Evolutionary conservation across 2,329 filamentous ascomycete species (phyloP).

Genomic region (Colletotrichum shisoi): DNA sequence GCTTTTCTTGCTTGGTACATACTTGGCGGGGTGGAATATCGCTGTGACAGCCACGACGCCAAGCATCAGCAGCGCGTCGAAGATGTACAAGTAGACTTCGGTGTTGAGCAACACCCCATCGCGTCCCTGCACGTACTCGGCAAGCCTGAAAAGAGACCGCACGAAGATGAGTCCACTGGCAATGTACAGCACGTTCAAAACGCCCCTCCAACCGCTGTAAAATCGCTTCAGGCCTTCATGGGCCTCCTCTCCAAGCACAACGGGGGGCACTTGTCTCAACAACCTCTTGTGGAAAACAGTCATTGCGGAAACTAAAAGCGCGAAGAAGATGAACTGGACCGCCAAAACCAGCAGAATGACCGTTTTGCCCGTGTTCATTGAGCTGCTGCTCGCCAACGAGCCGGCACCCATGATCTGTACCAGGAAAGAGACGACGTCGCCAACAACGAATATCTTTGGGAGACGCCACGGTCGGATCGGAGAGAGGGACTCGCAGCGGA

Average conservation of each 20-base stretch:
- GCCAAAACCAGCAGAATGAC: constrained; percentile 50
- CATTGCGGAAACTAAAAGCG: constrained; percentile 56
- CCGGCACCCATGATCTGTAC: no score
- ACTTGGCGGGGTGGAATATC: no score
- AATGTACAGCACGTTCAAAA: constrained; percentile 51
- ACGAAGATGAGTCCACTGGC: constrained; percentile 57
- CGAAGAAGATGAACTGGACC: constrained; percentile 61
- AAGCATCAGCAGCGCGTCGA: background rate
- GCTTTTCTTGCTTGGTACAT: no score
- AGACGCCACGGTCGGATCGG: no score
- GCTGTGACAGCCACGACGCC: background rate
- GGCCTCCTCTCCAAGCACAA: no score
- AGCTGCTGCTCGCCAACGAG: no score
- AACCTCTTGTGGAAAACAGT: constrained; percentile 51
- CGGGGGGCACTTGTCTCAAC: no score
- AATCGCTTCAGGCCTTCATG: background rate
- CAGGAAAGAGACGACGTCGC: no score
- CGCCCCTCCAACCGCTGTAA: constrained; percentile 39
- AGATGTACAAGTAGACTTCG: constrained; percentile 56
- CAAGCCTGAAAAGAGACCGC: constrained; percentile 57
- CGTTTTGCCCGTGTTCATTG: no score
- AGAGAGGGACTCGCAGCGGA: no score
- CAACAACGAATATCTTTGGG: no score
- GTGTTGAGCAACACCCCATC: constrained; percentile 53
- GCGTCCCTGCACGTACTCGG: constrained; percentile 57